Evolutionary conservation across 2,329 filamentous ascomycete genomes (phyloP).

Genomic region (Beauveria sp.): DNA sequence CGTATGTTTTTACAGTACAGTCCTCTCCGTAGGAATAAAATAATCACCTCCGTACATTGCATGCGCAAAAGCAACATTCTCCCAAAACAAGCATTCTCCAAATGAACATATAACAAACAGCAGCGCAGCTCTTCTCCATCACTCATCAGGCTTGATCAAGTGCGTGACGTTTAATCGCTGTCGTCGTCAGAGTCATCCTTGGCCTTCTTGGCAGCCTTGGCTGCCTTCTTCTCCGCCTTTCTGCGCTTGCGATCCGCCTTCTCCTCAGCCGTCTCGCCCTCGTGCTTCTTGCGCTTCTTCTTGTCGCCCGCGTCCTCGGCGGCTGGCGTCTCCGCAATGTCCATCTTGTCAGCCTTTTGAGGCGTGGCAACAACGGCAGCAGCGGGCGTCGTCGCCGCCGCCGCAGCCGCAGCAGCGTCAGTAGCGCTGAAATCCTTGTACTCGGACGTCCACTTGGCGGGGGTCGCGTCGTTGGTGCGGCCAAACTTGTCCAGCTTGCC

Average conservation of each 20-base stretch:
- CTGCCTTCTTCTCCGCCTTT: conserved; percentile 53
- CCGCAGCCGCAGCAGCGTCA: conserved; percentile 35
- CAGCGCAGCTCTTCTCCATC: conserved; percentile 6
- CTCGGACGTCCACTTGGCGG: conserved; percentile 82
- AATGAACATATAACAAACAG: background rate
- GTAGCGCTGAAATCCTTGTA: conserved; percentile 83
- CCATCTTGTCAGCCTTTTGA: conserved; percentile 30
- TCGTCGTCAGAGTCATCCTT: conserved; percentile 45
- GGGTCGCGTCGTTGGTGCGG: conserved; percentile 84
- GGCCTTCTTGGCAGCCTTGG: conserved; percentile 46
- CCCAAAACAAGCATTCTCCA: conserved; percentile 1
- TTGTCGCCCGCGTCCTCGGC: conserved; percentile 44
- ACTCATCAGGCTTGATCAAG: background rate
- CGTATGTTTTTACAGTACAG: conserved; percentile 6
- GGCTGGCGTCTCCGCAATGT: conserved; percentile 28
- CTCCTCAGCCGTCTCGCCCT: conserved; percentile 66
- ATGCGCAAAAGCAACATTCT: background rate
- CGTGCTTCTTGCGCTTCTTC: conserved; percentile 74
- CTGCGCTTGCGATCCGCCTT: conserved; percentile 53
- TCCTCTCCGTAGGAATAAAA: conserved; percentile 6
- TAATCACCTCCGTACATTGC: background rate
- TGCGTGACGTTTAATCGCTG: conserved; percentile 35
- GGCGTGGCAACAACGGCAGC: conserved; percentile 32
- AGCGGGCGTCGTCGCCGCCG: conserved; percentile 35
- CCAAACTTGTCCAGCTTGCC: conserved; percentile 98